Base-by-base conservation (phyloP, 163 green algal species). In the Picocystis sp. region DNA sequence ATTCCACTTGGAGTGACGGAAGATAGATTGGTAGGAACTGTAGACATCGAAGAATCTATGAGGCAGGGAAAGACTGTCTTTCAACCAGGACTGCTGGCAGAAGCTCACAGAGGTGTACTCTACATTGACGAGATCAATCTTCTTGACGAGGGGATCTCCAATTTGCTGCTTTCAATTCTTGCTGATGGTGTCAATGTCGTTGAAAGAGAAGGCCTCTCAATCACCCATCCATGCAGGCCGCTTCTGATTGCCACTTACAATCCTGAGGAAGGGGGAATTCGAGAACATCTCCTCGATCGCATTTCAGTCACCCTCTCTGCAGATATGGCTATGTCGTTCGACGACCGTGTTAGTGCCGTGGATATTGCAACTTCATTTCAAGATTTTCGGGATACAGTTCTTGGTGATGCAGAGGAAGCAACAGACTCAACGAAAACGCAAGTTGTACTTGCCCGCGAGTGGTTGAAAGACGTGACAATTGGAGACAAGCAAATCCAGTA, bases 191-290 rank as follows among this genome's bases (percentile, higher is more conserved):
- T 90, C 34, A 96, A 96, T 63, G 73, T 92, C 11, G 89, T 98
- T 21, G 89, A 98, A 78, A 71, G 89, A 11, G 89, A 97, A 69
- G 89, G 89, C 52, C 82, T 96, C 58, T 84, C 69, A 56, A 83
- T 96, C 69, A 70, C 62, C 47, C 86, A 95, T 77, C 86, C 89
- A 69, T 94, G 82, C 76, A 63, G 65, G 22, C 89, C 89, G 43
- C 76, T 98, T 58, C 70, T 98, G 47, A 95, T 98, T 47, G 86
- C 87, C 9, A 98, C 89, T 0, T 98, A 88, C 77, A 98, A 98
- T 70, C 89, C 89, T n/a, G 89, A 98, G 73, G 68, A 94, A 72
- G 89, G 89, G 1, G 53, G 69, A 11, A 66, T 98, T 53, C 65
- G 89, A 11, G 87, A 98, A 74, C 89, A 98, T 75, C 74, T 98